phyloP scores from a whole-genome alignment of 257 asterid genomes.

The Paulownia fortunei region DNA sequence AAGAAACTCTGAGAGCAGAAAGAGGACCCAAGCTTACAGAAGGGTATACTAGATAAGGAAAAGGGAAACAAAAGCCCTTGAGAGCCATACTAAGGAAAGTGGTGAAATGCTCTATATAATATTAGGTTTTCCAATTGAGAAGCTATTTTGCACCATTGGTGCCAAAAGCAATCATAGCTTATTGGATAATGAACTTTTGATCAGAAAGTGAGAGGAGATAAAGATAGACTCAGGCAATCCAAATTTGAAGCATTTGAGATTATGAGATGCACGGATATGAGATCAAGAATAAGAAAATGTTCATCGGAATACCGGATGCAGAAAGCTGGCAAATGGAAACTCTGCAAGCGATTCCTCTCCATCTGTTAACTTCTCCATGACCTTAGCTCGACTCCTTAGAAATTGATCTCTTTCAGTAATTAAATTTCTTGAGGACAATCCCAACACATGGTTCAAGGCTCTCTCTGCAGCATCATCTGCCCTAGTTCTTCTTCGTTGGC shows the following conservation, averaged over 20 bases:
- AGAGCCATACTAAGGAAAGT: not conserved
- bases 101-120: constrained; percentile 1
- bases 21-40: constrained; percentile 8
- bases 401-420: constrained; percentile 45
- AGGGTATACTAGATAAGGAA: not conserved
- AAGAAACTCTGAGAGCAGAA: constrained; percentile 23
- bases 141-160: not conserved
- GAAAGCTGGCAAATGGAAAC: constrained; percentile 91
- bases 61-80: not conserved
- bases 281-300: constrained; percentile 23
- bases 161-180: not conserved
- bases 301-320: constrained; percentile 71
- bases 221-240: constrained; percentile 7
- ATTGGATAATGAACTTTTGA: not conserved
- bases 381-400: constrained; percentile 45
- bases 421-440: constrained; percentile 51
- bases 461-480: constrained; percentile 68
- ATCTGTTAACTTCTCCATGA: constrained; percentile 57
- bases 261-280: constrained; percentile 23
- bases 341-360: constrained; percentile 95
- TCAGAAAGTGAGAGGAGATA: constrained; percentile 1
- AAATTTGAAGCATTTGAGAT: constrained; percentile 27
- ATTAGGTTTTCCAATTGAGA: constrained; percentile 19
- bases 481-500: constrained; percentile 67
- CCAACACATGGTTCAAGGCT: constrained; percentile 65